phyloP scores from a whole-genome alignment of 352 stramenopile species.

The Lagenidium giganteum region DNA sequence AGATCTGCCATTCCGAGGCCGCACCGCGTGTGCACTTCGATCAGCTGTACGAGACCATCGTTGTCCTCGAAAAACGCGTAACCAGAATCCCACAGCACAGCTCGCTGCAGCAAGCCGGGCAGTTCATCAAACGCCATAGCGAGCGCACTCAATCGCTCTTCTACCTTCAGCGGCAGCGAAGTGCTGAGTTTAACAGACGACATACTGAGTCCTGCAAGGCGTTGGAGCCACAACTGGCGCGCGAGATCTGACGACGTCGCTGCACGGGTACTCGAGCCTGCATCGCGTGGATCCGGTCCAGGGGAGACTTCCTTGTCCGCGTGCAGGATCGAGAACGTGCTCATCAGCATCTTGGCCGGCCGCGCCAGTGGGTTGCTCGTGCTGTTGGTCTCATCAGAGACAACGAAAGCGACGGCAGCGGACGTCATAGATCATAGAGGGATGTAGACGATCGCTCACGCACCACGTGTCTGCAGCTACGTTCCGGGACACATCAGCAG shows the following conservation, averaged over 20 bases:
- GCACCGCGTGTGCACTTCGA: conserved; percentile 3
- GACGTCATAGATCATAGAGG: too few species aligned
- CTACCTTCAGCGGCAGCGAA: conserved; percentile 1
- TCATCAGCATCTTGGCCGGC: too few species aligned
- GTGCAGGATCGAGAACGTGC: too few species aligned
- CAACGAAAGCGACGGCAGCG: too few species aligned
- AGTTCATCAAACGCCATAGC: conserved; percentile 9
- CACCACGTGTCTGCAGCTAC: too few species aligned
- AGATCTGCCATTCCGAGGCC: neutral
- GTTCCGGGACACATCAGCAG: too few species aligned
- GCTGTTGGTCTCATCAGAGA: too few species aligned
- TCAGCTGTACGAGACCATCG: neutral
- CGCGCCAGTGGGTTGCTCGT: too few species aligned
- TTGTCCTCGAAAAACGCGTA: conserved; percentile 4
- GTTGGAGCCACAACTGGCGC: neutral
- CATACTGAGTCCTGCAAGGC: neutral
- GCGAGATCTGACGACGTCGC: conserved; percentile 8
- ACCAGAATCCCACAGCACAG: conserved; percentile 19
- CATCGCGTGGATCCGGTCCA: too few species aligned
- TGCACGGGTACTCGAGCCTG: too few species aligned
- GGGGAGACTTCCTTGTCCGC: too few species aligned
- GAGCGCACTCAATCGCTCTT: neutral
- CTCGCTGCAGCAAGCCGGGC: conserved; percentile 16
- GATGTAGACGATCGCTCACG: too few species aligned
- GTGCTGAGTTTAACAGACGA: neutral